Percentiles rank a stretch among this genome's conserved stretches.
Evolutionary conservation across 345 rosid genomes (phyloP).

Genomic region (Brassica napus): Da-Ae NC_063448.1:56139001-56139500

Average conservation of each 20-base stretch:
- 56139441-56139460: conserved; percentile 78
- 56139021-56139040: conserved; percentile 51
- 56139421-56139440: conserved; percentile 96
- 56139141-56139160: conserved; percentile 94
- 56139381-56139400: conserved; percentile 98
- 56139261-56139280: conserved; percentile 85
- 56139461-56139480: conserved; percentile 85
- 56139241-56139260: conserved; percentile 83
- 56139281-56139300: conserved; percentile 90
- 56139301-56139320: conserved; percentile 70
- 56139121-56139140: conserved; percentile 57
- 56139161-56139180: conserved; percentile 61
- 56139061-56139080: conserved; percentile 79
- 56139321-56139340: conserved; percentile 65
- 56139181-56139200: conserved; percentile 63
- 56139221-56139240: conserved; percentile 74
- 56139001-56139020: conserved; percentile 82
- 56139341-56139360: conserved; percentile 83
- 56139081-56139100: conserved; percentile 93
- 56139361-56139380: conserved; percentile 81
- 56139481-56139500: conserved; percentile 80
- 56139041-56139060: conserved; percentile 75
- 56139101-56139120: conserved; percentile 33
- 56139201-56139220: conserved; percentile 61
- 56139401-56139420: conserved; percentile 85